A percentile compares a stretch with the other conserved stretches of the same genome.
Evolutionary conservation across 1,139 yeast genomes (phyloP).

Genomic region (Arxiozyma heterogenica): DNA sequence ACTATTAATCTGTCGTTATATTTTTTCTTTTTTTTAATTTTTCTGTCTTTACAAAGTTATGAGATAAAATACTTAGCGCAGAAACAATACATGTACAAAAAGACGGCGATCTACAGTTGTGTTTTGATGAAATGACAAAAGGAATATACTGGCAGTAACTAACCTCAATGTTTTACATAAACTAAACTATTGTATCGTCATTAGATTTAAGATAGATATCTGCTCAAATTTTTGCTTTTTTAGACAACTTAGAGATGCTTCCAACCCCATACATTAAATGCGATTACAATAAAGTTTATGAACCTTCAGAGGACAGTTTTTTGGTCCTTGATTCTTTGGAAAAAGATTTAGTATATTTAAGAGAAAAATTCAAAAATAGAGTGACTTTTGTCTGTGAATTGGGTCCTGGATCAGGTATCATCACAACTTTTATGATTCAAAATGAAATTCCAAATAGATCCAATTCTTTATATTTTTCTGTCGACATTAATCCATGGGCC

Average conservation of each 20-base stretch:
- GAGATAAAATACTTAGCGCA: background rate
- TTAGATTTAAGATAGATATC: background rate
- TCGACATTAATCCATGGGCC: constrained; percentile 78
- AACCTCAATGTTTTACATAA: too few species aligned
- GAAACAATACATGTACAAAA: too few species aligned
- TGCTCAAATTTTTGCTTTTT: background rate
- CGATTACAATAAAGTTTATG: constrained; percentile 59
- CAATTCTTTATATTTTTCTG: constrained; percentile 45
- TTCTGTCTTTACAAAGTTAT: background rate
- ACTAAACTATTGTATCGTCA: background rate
- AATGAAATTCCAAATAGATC: constrained; percentile 32
- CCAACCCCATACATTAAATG: constrained; percentile 46
- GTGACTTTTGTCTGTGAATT: constrained; percentile 66
- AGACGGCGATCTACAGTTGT: background rate
- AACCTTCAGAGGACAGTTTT: constrained; percentile 89
- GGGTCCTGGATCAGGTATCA: constrained; percentile 88
- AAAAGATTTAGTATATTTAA: constrained; percentile 37
- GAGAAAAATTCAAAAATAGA: constrained; percentile 25
- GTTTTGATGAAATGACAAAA: too few species aligned
- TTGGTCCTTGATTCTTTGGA: constrained; percentile 74
- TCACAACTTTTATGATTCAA: constrained; percentile 56
- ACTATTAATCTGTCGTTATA: background rate
- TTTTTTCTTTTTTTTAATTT: too few species aligned
- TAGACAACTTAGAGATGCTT: constrained; percentile 34
- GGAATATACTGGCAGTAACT: too few species aligned